Conservation (phyloP, 768 basidiomycete species). For the Pleurotus tuoliensis region DNA sequence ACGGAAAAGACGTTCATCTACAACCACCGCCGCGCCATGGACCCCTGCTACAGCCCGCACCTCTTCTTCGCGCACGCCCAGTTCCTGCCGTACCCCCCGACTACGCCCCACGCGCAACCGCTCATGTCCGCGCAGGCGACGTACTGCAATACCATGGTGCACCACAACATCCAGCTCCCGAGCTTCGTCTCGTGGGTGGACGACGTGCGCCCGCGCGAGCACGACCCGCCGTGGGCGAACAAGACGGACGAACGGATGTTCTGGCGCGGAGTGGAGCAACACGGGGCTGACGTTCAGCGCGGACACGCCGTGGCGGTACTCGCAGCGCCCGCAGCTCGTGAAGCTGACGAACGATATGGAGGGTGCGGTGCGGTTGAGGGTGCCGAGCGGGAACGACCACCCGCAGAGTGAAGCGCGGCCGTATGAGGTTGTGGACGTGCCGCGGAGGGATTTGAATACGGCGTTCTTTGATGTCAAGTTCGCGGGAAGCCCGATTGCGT, state of each 20-base stretch:
- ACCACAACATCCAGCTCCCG: constrained; percentile 44
- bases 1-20: constrained; percentile 36
- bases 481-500: constrained; percentile 36
- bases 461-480: constrained; percentile 57
- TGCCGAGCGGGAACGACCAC: constrained; percentile 14
- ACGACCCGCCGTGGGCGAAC: constrained; percentile 58
- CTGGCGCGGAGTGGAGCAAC: constrained; percentile 70
- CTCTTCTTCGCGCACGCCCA: constrained; percentile 38
- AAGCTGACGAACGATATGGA: constrained; percentile 29
- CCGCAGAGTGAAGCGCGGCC: constrained; percentile 15
- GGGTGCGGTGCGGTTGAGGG: constrained; percentile 30
- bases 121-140: constrained; percentile 41
- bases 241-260: constrained; percentile 53
- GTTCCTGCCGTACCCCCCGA: constrained; percentile 35
- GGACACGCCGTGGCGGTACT: constrained; percentile 35
- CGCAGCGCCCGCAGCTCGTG: constrained; percentile 44
- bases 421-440: constrained; percentile 27
- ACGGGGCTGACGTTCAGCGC: constrained; percentile 49
- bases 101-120: constrained; percentile 28
- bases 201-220: constrained; percentile 25
- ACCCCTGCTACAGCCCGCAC: constrained; percentile 36
- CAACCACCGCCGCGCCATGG: constrained; percentile 38
- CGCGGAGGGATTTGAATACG: constrained; percentile 36
- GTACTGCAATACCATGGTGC: constrained; percentile 36
- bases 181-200: constrained; percentile 36